Base-by-base conservation (phyloP, 1,284 basidiomycete genomes). In the Termitomyces sp. region DNA sequence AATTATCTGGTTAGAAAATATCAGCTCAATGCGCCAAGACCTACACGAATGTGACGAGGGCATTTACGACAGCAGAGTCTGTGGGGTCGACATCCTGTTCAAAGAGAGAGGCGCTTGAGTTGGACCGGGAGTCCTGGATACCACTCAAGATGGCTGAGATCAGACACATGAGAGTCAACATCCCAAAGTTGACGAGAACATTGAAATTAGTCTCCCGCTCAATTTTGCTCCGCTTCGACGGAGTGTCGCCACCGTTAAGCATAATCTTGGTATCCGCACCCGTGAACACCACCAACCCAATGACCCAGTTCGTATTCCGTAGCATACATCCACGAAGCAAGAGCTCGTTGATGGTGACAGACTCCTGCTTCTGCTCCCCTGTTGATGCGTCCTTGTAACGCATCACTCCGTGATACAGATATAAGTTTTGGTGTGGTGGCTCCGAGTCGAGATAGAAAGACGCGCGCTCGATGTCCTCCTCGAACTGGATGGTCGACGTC, bases 181-280 rank as follows among this genome's bases (percentile, higher is more conserved):
- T 73, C 52, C 82, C 72, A 66, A 98, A 98, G 73, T 98, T 98
- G 77, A 96, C 91, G 52, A 95, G 75, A 62, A 98, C 95, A 68
- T 98, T 98, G 79, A 94, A 96, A 70, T 97, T 98, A n/a, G 96
- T 98, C 77, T 98, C 95, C 73, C 86, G 90, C 74, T 98, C 94
- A 66, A 98, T 97, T 78, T 97, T 98, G 65, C 88, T 90, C 54
- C 92, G 88, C 68, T 98, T 98, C 17, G 91, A 93, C 0, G 92
- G 92, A 0, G 92, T 94, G 15, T 86, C 88, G 24, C 94, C 94
- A 38, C 92, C 92, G 65, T 98, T 99, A 61, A 98, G 75, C 90
- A 98, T 96, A 67, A 98, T 98, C 81, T 98, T 99, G 50, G 95
- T 95, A 72, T 99, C 95, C 2, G 84, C 82, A 31, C 96, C 96